Evolutionary conservation across 305 asterid species (phyloP).

Genomic region (Solanum chacoense): DNA sequence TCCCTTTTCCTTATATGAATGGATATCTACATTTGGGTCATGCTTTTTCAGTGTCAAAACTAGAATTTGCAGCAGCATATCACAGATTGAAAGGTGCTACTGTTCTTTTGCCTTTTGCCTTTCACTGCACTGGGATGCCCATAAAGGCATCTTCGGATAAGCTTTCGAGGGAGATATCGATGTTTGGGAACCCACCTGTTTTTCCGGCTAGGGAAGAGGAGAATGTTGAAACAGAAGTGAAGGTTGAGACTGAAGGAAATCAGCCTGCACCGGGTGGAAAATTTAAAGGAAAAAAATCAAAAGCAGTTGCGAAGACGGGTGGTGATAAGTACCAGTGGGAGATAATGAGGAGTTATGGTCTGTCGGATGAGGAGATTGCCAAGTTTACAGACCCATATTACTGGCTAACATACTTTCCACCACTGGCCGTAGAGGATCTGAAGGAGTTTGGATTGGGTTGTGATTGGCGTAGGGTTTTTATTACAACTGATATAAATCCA

Average conservation of each 20-base stretch:
- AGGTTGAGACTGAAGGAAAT: constrained; percentile 41
- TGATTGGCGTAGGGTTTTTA: constrained; percentile 86
- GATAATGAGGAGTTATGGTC: constrained; percentile 79
- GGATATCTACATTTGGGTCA: constrained; percentile 92
- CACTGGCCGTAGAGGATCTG: constrained; percentile 81
- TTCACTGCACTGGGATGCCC: constrained; percentile 98
- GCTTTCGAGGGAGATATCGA: constrained; percentile 51
- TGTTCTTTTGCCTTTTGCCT: constrained; percentile 81
- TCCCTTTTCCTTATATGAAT: constrained; percentile 94
- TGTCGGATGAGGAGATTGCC: constrained; percentile 69
- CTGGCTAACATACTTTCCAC: constrained; percentile 84
- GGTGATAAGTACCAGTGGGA: constrained; percentile 76
- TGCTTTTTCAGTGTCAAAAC: constrained; percentile 80
- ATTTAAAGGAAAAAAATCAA: constrained; percentile 84
- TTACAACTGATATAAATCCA: constrained; percentile 73
- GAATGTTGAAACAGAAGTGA: constrained; percentile 29
- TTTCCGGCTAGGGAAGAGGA: constrained; percentile 64
- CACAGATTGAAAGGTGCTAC: constrained; percentile 88
- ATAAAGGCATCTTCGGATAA: constrained; percentile 94
- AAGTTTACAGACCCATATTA: constrained; percentile 56
- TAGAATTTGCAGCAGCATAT: constrained; percentile 87
- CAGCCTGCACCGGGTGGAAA: constrained; percentile 49
- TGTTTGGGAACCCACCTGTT: constrained; percentile 76
- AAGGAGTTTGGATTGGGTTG: constrained; percentile 94
- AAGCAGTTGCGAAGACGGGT: constrained; percentile 74